A percentile compares a stretch with the other conserved stretches of the same genome.
These are phyloP conservation scores for Prunus persica DNA, from an alignment of 306 rosid genomes.

Conservation along the genomic window Prunus_persica_NCBIv2 NC_034010.1:25476001-25476500, in stretches of 20 bases:
- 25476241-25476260: neutral
- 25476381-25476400: neutral
- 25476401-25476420: neutral
- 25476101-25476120: constrained; percentile 11
- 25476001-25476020: constrained; percentile 22
- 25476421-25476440: neutral
- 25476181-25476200: constrained; percentile 6
- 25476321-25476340: neutral
- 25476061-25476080: constrained; percentile 27
- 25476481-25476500: neutral
- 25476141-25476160: constrained; percentile 47
- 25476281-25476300: neutral
- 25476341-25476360: no score
- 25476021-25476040: constrained; percentile 10
- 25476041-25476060: constrained; percentile 36
- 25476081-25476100: constrained; percentile 23
- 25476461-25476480: neutral
- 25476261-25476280: neutral
- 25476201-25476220: neutral
- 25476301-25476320: neutral
- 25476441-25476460: neutral
- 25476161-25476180: constrained; percentile 29
- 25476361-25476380: neutral
- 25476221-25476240: neutral
- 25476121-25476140: neutral